Evolutionary conservation across 1,284 basidiomycete genomes (phyloP).

Genomic region (Papiliotrema fonsecae): DNA sequence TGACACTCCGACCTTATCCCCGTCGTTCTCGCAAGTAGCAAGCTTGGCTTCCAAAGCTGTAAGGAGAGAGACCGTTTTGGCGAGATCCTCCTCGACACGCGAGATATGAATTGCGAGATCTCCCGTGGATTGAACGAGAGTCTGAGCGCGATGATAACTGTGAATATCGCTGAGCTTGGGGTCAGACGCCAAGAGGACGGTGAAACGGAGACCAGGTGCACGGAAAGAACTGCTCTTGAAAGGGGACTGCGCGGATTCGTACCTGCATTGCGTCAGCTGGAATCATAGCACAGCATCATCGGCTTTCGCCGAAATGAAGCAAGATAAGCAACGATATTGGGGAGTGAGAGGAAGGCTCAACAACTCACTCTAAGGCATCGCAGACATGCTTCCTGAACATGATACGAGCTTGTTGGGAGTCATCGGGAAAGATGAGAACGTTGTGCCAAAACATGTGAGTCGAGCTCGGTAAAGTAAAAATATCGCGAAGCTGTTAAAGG

Average conservation of each 20-base stretch:
- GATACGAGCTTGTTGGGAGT: conserved; percentile 35
- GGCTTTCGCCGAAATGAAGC: too few species aligned
- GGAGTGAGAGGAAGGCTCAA: too few species aligned
- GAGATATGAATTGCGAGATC: conserved; percentile 25
- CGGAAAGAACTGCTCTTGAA: conserved; percentile 29
- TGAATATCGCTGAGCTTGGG: conserved; percentile 38
- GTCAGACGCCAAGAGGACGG: conserved; percentile 44
- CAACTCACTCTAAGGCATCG: conserved; percentile 43
- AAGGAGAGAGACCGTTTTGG: conserved; percentile 28
- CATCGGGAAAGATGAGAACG: conserved; percentile 44
- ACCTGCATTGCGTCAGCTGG: conserved; percentile 22
- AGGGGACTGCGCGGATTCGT: conserved; percentile 37
- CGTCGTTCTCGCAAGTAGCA: conserved; percentile 14
- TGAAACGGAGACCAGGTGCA: conserved; percentile 41
- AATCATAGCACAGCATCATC: not conserved
- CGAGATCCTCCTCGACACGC: conserved; percentile 27
- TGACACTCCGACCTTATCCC: conserved; percentile 27
- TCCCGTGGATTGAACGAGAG: conserved; percentile 21
- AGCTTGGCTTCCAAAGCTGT: conserved; percentile 35
- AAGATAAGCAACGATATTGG: too few species aligned
- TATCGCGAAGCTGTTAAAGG: conserved; percentile 32
- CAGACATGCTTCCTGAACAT: conserved; percentile 49
- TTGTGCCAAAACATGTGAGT: conserved; percentile 44
- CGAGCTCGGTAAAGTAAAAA: conserved; percentile 43
- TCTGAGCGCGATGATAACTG: conserved; percentile 36